phyloP scores from a whole-genome alignment of 805 yeast species.

The Candida schatavii region DNA sequence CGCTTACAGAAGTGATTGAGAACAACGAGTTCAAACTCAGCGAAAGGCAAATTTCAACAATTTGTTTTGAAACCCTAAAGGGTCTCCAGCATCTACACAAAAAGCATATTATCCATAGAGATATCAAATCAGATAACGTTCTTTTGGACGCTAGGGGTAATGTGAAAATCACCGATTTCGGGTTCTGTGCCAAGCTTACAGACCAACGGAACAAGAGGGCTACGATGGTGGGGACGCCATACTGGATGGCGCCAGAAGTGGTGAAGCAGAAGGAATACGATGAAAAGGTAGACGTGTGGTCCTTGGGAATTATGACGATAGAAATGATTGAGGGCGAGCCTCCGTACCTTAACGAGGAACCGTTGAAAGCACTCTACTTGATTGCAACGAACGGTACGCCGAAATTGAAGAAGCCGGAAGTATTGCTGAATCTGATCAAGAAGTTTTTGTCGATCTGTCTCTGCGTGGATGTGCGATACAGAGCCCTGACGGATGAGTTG shows the following conservation, averaged over 20 bases:
- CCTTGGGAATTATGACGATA: slow-evolving; percentile 80
- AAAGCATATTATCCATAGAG: slow-evolving; percentile 92
- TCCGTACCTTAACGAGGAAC: slow-evolving; percentile 77
- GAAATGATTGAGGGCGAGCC: slow-evolving; percentile 89
- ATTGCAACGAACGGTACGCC: slow-evolving; percentile 85
- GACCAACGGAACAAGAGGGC: slow-evolving; percentile 66
- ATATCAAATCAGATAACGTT: slow-evolving; percentile 93
- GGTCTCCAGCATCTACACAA: slow-evolving; percentile 88
- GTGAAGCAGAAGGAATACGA: slow-evolving; percentile 78
- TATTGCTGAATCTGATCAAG: slow-evolving; percentile 71
- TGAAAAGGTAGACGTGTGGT: slow-evolving; percentile 81
- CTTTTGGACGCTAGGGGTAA: slow-evolving; percentile 79
- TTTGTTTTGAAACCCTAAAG: slow-evolving; percentile 82
- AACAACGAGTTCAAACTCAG: slow-evolving; percentile 74
- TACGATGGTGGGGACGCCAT: slow-evolving; percentile 99
- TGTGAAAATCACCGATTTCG: slow-evolving; percentile 92
- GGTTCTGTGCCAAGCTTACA: slow-evolving; percentile 93
- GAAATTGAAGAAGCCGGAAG: slow-evolving; percentile 63
- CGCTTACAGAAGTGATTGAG: slow-evolving; percentile 91
- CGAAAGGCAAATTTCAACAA: slow-evolving; percentile 94
- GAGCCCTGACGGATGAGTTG: slow-evolving; percentile 89
- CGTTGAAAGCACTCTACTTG: slow-evolving; percentile 69
- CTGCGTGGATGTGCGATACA: slow-evolving; percentile 87
- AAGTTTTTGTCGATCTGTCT: slow-evolving; percentile 86
- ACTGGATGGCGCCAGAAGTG: slow-evolving; percentile 97